Conservation (phyloP, 1,284 basidiomycete species). For the Microbotryomycetes sp. region DNA sequence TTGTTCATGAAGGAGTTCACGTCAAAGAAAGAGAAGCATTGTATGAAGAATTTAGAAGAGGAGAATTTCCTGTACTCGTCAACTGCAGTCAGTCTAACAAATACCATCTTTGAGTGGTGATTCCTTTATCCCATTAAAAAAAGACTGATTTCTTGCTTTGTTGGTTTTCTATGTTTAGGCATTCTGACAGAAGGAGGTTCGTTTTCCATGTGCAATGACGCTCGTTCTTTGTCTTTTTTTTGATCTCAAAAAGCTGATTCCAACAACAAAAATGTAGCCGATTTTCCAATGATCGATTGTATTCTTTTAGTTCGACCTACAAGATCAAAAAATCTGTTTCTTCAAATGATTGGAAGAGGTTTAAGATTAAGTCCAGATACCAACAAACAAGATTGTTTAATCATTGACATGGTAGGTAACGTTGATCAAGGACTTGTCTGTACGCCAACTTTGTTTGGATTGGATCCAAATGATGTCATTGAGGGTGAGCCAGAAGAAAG, state of each 20-base stretch:
- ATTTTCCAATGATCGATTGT: constrained; percentile 61
- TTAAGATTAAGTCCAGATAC: constrained; percentile 79
- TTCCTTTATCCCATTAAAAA: neutral
- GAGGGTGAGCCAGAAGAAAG: constrained; percentile 57
- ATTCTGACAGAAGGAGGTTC: constrained; percentile 74
- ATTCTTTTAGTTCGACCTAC: constrained; percentile 66
- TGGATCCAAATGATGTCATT: constrained; percentile 64
- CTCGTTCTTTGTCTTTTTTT: constrained; percentile 63
- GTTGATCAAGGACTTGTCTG: constrained; percentile 66
- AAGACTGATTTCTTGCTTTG: neutral
- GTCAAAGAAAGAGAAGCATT: constrained; percentile 58
- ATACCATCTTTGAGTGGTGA: neutral
- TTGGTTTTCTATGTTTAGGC: constrained; percentile 48
- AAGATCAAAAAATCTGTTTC: constrained; percentile 76
- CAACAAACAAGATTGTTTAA: constrained; percentile 75
- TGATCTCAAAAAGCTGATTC: constrained; percentile 45
- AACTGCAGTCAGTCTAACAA: constrained; percentile 65
- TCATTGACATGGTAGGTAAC: constrained; percentile 88
- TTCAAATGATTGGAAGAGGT: constrained; percentile 95
- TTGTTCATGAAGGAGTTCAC: constrained; percentile 62
- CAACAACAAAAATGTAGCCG: constrained; percentile 7
- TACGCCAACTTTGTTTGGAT: constrained; percentile 76
- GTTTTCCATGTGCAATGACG: neutral
- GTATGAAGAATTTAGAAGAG: constrained; percentile 61
- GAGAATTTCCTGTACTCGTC: constrained; percentile 75